These are phyloP conservation scores for Schizosaccharomyces osmophilus DNA, from an alignment of 805 yeast genomes.

Conservation along the genomic window DNA sequence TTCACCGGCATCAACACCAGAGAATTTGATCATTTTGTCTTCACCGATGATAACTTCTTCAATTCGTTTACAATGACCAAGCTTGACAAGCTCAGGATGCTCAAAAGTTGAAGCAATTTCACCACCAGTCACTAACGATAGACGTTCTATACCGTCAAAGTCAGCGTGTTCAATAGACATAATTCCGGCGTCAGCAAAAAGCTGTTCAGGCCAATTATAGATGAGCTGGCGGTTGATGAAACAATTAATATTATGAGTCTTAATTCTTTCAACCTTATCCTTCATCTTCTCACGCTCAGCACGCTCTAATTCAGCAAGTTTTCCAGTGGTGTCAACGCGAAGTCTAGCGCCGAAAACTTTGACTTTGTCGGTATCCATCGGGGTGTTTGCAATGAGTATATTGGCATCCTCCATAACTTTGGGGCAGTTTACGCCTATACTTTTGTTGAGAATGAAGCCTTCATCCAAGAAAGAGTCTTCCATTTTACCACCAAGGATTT, in stretches of 20 bases:
- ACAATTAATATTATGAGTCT: constrained; percentile 63
- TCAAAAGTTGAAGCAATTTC: constrained; percentile 95
- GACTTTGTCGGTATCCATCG: constrained; percentile 85
- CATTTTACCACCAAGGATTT: constrained; percentile 78
- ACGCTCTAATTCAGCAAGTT: constrained; percentile 76
- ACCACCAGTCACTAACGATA: constrained; percentile 92
- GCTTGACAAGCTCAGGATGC: constrained; percentile 57
- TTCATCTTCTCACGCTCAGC: constrained; percentile 91
- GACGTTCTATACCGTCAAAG: constrained; percentile 89
- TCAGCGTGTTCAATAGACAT: constrained; percentile 95
- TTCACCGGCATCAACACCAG: constrained; percentile 88
- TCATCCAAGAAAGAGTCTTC: constrained; percentile 84
- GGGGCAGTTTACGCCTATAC: constrained; percentile 86
- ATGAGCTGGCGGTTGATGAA: constrained; percentile 90
- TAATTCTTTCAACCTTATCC: constrained; percentile 64
- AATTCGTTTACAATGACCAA: constrained; percentile 71
- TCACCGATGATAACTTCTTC: constrained; percentile 90
- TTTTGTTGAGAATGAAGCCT: constrained; percentile 78
- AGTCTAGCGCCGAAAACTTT: constrained; percentile 94
- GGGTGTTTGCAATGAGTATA: constrained; percentile 76
- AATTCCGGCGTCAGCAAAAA: constrained; percentile 65
- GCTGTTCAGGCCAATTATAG: constrained; percentile 93
- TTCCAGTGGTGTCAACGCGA: constrained; percentile 83
- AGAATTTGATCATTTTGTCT: constrained; percentile 60
- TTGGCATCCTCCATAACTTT: constrained; percentile 59